Base-by-base conservation (phyloP, 257 asterid species). In the Capsicum pubescens region DNA sequence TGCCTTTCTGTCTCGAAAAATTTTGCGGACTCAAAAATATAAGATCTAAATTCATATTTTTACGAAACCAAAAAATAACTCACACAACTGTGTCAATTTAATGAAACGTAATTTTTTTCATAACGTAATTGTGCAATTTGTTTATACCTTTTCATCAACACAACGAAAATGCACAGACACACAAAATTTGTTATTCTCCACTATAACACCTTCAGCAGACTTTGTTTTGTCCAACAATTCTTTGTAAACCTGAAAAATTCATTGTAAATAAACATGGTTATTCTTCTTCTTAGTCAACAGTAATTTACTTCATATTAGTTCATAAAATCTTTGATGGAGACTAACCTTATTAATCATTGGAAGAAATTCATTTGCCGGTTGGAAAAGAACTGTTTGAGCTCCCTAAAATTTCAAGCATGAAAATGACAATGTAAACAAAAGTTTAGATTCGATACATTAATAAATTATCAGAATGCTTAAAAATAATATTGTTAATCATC, bases 151-250 rank as follows among this genome's bases (percentile, higher is more conserved):
- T 80, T 96, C 98, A 70, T 94, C 97, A 26, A 96, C 99, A 52
- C 97, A 87, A 50, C 98, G 98, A 52, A 90, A 96, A 85, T 96
- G 99, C 2, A 96, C 98, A 9, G 98, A 96, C 11, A 90, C 19
- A 56, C 99, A 96, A 80, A 92, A 96, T 84, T 94, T 96, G 87
- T 96, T 92, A 82, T 94, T 92, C 93, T 96, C 99, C 83, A 96
- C 97, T 36, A 67, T 90, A 15, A 95, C 97, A 11, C 98, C 98
- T 11, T 92, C 92, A 2, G 90, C 92, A 19, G 80, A 91, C 87
- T 91, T 93, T 36, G 92, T 92, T 90, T 89, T 92, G 39, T 94
- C 97, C 85, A 87, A 55, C 6, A 94, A 88, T 76, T 89, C 83
- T 86, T 91, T 94, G 67, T 90, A 93, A 81, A 96, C 98, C 68